Conservation (phyloP, 2,329 filamentous ascomycete species). For the Pseudonectria foliicola region DNA sequence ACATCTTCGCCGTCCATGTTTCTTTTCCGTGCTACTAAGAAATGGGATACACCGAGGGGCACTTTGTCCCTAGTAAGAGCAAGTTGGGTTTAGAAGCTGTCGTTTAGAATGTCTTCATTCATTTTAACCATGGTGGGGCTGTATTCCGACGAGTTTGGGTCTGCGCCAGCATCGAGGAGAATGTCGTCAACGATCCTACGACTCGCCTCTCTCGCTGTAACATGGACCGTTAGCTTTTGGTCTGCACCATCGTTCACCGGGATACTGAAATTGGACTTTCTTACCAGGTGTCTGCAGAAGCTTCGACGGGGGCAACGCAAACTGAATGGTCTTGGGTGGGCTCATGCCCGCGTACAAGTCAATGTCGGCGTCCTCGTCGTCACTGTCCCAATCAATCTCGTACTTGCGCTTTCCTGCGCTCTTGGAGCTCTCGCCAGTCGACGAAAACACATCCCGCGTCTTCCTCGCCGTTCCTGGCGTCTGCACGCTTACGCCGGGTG, state of each 20-base stretch:
- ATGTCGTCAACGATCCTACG: conserved; percentile 76
- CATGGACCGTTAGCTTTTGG: conserved; percentile 4
- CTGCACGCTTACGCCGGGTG: conserved; percentile 79
- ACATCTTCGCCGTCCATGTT: too few relatives aligned
- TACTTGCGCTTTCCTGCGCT: conserved; percentile 31
- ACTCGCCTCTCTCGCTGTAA: conserved; percentile 67
- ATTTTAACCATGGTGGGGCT: conserved; percentile 61
- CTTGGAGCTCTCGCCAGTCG: conserved; percentile 13
- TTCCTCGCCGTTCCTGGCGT: conserved; percentile 54
- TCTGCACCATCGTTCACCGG: background rate
- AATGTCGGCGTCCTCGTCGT: conserved; percentile 59
- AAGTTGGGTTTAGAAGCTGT: conserved; percentile 44
- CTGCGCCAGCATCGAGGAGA: conserved; percentile 65
- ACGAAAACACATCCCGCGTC: conserved; percentile 42
- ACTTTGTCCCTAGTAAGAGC: too few relatives aligned
- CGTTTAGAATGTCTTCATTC: conserved; percentile 54
- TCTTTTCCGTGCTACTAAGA: too few relatives aligned
- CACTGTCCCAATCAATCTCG: conserved; percentile 68
- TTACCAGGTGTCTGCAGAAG: conserved; percentile 73
- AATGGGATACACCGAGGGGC: too few relatives aligned
- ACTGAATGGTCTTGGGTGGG: conserved; percentile 90
- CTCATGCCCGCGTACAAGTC: conserved; percentile 66
- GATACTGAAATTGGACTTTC: conserved; percentile 23
- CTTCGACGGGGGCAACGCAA: conserved; percentile 69
- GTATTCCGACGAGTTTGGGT: conserved; percentile 47